Evolutionary conservation across 352 stramenopile genomes (phyloP).

Genomic region (Lagenidium sp.): DNA sequence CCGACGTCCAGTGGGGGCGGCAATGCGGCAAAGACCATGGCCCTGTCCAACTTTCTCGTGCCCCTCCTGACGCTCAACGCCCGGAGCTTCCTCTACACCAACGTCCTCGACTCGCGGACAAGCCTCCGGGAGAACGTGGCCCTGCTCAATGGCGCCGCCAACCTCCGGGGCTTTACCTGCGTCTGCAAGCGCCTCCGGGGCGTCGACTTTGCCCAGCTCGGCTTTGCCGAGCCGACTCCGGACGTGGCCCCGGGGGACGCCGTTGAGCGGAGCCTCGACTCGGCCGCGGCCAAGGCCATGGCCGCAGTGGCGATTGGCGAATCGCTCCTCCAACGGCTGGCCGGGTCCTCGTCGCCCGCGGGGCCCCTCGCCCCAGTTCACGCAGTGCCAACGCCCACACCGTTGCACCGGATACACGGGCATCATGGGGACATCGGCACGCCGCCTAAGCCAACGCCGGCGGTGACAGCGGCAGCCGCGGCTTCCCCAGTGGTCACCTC

Average conservation of each 20-base stretch:
- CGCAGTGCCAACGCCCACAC: no score
- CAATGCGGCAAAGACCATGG: slow-evolving; percentile 3
- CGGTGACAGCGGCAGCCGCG: not conserved
- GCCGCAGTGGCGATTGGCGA: slow-evolving; percentile 17
- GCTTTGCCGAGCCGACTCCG: slow-evolving; percentile 24
- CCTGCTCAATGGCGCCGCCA: slow-evolving; percentile 53
- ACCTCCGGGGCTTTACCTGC: slow-evolving; percentile 45
- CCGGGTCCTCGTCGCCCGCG: no score
- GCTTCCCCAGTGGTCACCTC: slow-evolving; percentile 16
- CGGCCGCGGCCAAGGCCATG: slow-evolving; percentile 16
- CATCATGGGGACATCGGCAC: no score
- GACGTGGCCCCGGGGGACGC: slow-evolving; percentile 6
- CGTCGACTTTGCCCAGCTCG: slow-evolving; percentile 36
- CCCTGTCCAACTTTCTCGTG: slow-evolving; percentile 51
- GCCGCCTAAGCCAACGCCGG: not conserved
- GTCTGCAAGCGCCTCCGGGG: slow-evolving; percentile 40
- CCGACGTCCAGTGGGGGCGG: not conserved
- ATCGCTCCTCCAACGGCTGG: slow-evolving; percentile 25
- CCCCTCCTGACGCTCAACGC: slow-evolving; percentile 51
- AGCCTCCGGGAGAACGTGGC: slow-evolving; percentile 53
- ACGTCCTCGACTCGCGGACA: slow-evolving; percentile 59
- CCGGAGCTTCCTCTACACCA: slow-evolving; percentile 53
- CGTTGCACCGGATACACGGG: no score
- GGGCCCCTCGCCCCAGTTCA: not conserved
- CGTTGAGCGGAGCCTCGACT: slow-evolving; percentile 9